phyloP scores from a whole-genome alignment of 2,329 filamentous ascomycete species.

The Diaporthe nobilis region DNA sequence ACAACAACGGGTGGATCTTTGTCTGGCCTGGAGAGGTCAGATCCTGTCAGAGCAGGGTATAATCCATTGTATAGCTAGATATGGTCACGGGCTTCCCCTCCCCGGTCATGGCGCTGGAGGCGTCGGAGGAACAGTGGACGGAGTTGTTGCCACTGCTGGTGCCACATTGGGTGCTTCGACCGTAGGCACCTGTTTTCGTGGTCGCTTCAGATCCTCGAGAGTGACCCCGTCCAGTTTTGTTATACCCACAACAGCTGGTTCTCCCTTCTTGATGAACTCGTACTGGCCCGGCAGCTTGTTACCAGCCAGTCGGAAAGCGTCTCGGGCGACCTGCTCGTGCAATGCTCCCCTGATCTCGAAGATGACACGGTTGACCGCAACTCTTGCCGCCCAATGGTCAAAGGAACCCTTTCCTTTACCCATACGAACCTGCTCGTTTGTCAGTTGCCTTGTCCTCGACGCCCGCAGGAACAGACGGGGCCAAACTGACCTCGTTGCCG shows the following conservation, averaged over 20 bases:
- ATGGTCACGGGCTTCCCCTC: background rate
- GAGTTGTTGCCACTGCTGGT: conserved; percentile 48
- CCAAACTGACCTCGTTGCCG: conserved; percentile 82
- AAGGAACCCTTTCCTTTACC: conserved; percentile 98
- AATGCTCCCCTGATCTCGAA: conserved; percentile 93
- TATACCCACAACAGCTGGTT: conserved; percentile 89
- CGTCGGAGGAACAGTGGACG: conserved; percentile 52
- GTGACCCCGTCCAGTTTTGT: conserved; percentile 92
- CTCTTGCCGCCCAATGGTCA: conserved; percentile 93
- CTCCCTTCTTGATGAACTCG: conserved; percentile 95
- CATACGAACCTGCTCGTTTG: conserved; percentile 81
- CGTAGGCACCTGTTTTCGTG: conserved; percentile 76
- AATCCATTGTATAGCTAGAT: conserved; percentile 30
- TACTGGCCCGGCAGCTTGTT: conserved; percentile 94
- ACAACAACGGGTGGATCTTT: background rate
- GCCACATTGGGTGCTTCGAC: conserved; percentile 53
- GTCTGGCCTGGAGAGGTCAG: background rate
- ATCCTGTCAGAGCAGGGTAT: background rate
- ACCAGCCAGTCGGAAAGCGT: conserved; percentile 93
- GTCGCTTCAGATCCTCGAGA: conserved; percentile 84
- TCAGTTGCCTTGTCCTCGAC: conserved; percentile 14
- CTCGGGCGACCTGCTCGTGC: conserved; percentile 93
- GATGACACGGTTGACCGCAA: conserved; percentile 90
- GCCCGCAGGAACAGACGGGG: background rate
- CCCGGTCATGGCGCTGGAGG: conserved; percentile 50